Evolutionary conservation across 1,284 basidiomycete species (phyloP), one percentile per base, ranked within the genome.

Genomic region (Trametes polyzona): DNA sequence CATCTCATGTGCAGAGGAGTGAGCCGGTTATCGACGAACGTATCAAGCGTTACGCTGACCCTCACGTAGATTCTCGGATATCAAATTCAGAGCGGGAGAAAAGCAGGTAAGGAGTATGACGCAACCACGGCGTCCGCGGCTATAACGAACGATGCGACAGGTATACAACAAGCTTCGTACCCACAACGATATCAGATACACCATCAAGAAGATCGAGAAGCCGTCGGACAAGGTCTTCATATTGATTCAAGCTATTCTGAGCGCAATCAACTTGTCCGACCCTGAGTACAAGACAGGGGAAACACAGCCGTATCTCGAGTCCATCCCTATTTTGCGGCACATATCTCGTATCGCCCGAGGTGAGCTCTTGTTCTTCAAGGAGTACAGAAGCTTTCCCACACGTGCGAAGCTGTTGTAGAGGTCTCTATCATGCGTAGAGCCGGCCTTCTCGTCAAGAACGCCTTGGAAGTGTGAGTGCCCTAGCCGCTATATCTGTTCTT

Each of bases 221-320:
- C 78, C 84, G 0, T 71, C 77, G 7, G 90, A 93, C 68, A 93
- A 93, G 67, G 76, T 87, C 14, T 83, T 89, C 67, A 66, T 92
- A 7, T 71, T 93, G 41, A 84, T 92, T 14, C 90, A 93, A 88
- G 90, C 90, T n/a, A 78, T 91, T 33, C 76, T 93, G 4, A 87
- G 83, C 17, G 87, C 88, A 1, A 83, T 93, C 50, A 83, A 86
- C 11, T 74, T 92, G 43, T 87, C 81, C 58, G 71, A 78, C 8
- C 71, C 83, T 1, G 88, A 92, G 58, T 92, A 84, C 68, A 90
- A 82, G 71, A 80, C 73, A 32, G 69, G 76, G 1, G 91, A 93
- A 59, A 87, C 84, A 55, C 90, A 92, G 66, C 86, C 85, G 21
- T 77, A 83, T 50, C 69, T 89, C 24, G 90, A 93, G 64, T 87